Percentiles rank a stretch among this genome's conserved stretches.
Conservation (phyloP, 805 yeast genomes). For the Candida namnaoensis region DNA sequence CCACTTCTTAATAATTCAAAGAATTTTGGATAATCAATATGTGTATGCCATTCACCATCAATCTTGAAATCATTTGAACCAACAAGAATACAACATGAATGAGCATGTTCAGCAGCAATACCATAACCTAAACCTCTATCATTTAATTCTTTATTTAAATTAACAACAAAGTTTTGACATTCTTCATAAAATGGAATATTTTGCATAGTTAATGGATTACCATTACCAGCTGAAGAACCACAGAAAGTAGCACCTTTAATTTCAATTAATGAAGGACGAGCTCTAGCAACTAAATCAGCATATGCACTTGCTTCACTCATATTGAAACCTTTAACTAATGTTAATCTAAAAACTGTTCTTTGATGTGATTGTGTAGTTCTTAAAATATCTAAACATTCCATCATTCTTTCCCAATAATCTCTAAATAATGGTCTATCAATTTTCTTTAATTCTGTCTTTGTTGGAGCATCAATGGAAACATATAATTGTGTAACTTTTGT, state of each 20-base stretch:
- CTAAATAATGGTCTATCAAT: conserved; percentile 85
- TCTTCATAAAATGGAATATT: conserved; percentile 93
- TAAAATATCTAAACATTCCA: conserved; percentile 72
- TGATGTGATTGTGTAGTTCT: conserved; percentile 69
- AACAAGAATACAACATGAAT: conserved; percentile 83
- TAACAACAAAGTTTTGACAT: conserved; percentile 66
- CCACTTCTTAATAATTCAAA: conserved; percentile 64
- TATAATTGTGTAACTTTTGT: conserved; percentile 82
- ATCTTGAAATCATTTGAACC: conserved; percentile 69
- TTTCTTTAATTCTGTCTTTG: conserved; percentile 66
- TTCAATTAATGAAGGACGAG: conserved; percentile 81
- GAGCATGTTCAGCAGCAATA: conserved; percentile 92
- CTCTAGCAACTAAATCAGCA: conserved; percentile 79
- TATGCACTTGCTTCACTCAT: conserved; percentile 74
- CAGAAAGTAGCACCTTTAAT: conserved; percentile 94
- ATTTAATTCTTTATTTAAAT: conserved; percentile 51
- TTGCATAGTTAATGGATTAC: conserved; percentile 89
- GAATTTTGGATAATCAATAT: conserved; percentile 72
- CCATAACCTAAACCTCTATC: conserved; percentile 66
- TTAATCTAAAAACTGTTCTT: conserved; percentile 84
- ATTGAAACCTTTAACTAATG: conserved; percentile 88
- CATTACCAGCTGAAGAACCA: conserved; percentile 78
- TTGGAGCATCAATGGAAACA: conserved; percentile 92
- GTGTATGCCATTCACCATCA: conserved; percentile 77
- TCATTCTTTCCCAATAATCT: conserved; percentile 88